Percentiles rank a stretch among this genome's conserved stretches.
Evolutionary conservation across 2,329 filamentous ascomycete species (phyloP).

Genomic region (Penicillium aurantiogriseum): DNA sequence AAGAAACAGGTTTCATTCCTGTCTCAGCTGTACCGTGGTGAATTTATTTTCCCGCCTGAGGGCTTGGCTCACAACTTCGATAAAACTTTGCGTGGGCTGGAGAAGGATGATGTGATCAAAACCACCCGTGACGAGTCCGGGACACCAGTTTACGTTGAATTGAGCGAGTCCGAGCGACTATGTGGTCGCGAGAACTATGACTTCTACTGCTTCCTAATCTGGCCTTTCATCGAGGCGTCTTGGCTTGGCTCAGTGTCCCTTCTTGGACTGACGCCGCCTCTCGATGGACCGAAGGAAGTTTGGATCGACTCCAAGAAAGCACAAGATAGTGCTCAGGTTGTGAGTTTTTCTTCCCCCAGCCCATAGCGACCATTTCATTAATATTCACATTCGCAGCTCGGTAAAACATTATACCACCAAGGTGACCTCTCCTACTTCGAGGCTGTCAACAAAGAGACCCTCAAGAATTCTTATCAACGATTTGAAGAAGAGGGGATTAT

Average conservation of each 20-base stretch:
- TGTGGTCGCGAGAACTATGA: slow-evolving; percentile 91
- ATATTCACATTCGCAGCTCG: slow-evolving; percentile 57
- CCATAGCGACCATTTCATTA: neutral
- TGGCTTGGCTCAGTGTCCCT: slow-evolving; percentile 90
- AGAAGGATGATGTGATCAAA: slow-evolving; percentile 73
- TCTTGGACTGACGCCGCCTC: slow-evolving; percentile 78
- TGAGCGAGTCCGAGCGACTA: slow-evolving; percentile 72
- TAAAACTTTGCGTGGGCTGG: slow-evolving; percentile 72
- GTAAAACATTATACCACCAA: slow-evolving; percentile 96
- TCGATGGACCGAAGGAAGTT: slow-evolving; percentile 56
- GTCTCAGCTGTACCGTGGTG: slow-evolving; percentile 87
- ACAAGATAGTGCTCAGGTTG: slow-evolving; percentile 77
- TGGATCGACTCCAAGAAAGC: slow-evolving; percentile 79
- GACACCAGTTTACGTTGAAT: slow-evolving; percentile 64
- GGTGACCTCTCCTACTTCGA: slow-evolving; percentile 97
- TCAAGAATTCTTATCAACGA: slow-evolving; percentile 86
- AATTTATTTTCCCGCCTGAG: slow-evolving; percentile 94
- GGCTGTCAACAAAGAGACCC: slow-evolving; percentile 95
- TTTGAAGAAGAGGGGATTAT: slow-evolving; percentile 92
- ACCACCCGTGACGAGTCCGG: slow-evolving; percentile 58
- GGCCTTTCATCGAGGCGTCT: slow-evolving; percentile 93
- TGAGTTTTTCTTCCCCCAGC: slow-evolving; percentile 43
- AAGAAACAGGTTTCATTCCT: slow-evolving; percentile 81
- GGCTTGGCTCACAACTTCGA: slow-evolving; percentile 78
- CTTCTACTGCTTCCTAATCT: slow-evolving; percentile 98